Base-by-base conservation (phyloP, 2,329 filamentous ascomycete genomes). In the Alternaria longipes region DNA sequence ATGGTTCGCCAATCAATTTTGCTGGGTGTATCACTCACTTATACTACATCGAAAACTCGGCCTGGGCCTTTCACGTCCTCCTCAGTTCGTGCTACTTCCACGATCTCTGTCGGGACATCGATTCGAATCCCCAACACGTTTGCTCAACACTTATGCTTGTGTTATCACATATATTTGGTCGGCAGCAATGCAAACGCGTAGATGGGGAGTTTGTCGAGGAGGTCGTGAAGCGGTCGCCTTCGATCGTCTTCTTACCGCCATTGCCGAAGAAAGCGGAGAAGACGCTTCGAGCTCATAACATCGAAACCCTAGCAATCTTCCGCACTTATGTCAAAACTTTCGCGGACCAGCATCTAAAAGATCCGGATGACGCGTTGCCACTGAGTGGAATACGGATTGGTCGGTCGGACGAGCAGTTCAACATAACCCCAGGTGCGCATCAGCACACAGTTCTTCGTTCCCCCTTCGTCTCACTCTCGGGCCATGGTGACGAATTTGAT, bases 21-120 rank as follows among this genome's bases (percentile, higher is more conserved):
- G 86, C 91, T 0, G 87, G 88, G 0, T 82, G 88, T 4, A 85
- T 93, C 0, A 86, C 87, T 0, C 90, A 93, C 76, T 79, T 94
- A 1, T 93, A 93, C 79, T 93, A 89, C 69, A 91, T 89, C 0
- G 90, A 93, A 68, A 92, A 90, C 69, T 87, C 89, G 0, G 87
- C 87, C 6, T 93, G 93, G 71, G 90, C 90, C 0, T 92, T 94
- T 77, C 91, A 94, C 72, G 87, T 90, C 1, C 81, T 94, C 9
- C 79, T 94, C 1, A 89, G 88, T 59, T 86, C 84, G 3, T 90
- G 91, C 0, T 93, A 91, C 70, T 90, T 94, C 73, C 84, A 88
- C 63, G 76, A 82, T 20, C 77, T 93, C 0, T 92, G 90, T 71
- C 81, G 81, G 2, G 80, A 85, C 14, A 82, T 91, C 38, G 76